Evolutionary conservation across 176 grass and related monocot species (phyloP).

Genomic region (Lolium rigidum): DNA sequence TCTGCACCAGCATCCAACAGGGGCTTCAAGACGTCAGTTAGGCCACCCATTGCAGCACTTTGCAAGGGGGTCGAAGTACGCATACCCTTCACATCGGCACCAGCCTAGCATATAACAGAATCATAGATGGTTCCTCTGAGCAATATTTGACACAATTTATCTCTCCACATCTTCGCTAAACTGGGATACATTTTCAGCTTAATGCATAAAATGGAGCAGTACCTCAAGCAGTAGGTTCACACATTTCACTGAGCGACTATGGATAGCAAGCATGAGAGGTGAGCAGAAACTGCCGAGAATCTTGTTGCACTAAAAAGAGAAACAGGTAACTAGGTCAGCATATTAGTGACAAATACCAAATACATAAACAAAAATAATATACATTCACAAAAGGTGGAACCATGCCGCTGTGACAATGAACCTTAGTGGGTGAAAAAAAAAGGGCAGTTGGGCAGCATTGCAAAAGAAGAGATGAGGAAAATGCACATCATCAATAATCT

Average conservation of each 20-base stretch:
- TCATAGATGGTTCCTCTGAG: not conserved
- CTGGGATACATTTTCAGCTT: not conserved
- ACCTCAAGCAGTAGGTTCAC: not conserved
- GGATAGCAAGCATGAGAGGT: not conserved
- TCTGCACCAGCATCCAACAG: conserved; percentile 4
- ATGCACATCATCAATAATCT: no score
- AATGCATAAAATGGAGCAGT: not conserved
- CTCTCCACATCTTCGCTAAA: not conserved
- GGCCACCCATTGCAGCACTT: not conserved
- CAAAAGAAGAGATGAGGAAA: no score
- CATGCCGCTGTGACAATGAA: not conserved
- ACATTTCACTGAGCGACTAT: not conserved
- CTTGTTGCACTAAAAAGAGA: not conserved
- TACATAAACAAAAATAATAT: not conserved
- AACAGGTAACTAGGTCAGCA: not conserved
- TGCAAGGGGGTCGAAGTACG: not conserved
- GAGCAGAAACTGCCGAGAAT: not conserved
- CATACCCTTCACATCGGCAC: not conserved
- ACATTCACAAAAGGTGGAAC: not conserved
- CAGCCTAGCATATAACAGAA: not conserved
- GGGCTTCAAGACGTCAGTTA: not conserved
- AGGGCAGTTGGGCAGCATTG: no score
- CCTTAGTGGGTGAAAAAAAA: no score
- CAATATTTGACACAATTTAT: not conserved
- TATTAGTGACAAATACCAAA: not conserved